Percentiles rank a stretch among this genome's conserved stretches.
Evolutionary conservation across 208 protist genomes (phyloP).

Genomic region (Wallacemonas sp.): DNA sequence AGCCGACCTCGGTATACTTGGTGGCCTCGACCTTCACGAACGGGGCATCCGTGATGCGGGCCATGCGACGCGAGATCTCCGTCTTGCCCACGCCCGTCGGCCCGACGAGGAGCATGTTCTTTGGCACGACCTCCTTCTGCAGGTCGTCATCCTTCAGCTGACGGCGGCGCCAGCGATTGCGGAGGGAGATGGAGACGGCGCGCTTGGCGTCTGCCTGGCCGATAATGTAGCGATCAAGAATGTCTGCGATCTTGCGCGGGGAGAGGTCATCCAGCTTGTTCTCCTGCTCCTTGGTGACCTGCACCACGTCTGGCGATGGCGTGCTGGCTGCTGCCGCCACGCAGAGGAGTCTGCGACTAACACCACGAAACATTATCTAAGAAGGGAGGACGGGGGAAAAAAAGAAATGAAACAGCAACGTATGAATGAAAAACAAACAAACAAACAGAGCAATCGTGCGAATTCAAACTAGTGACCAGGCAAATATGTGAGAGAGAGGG

Average conservation of each 20-base stretch:
- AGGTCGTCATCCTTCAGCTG: constrained; percentile 78
- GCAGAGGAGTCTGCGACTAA: constrained; percentile 37
- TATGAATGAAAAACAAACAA: neutral
- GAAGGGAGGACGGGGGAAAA: neutral
- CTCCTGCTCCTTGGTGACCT: constrained; percentile 44
- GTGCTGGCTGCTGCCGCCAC: constrained; percentile 44
- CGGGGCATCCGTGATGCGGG: constrained; percentile 95
- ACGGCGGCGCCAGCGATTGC: constrained; percentile 93
- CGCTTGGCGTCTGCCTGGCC: constrained; percentile 95
- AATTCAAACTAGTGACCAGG: no score
- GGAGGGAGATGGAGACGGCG: constrained; percentile 96
- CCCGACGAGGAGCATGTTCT: constrained; percentile 95
- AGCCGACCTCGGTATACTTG: constrained; percentile 97
- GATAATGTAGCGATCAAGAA: constrained; percentile 96
- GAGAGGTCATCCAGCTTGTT: constrained; percentile 81
- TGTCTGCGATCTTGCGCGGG: constrained; percentile 89
- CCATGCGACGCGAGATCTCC: constrained; percentile 96
- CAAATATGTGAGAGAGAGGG: no score
- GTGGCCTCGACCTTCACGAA: constrained; percentile 99
- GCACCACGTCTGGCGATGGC: constrained; percentile 60
- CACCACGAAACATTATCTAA: constrained; percentile 58
- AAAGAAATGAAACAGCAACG: constrained; percentile 14
- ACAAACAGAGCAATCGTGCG: no score
- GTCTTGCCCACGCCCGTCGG: constrained; percentile 94
- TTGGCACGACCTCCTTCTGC: constrained; percentile 87